phyloP scores from a whole-genome alignment of 1,284 basidiomycete species.

The Heliocybe sulcata region DNA sequence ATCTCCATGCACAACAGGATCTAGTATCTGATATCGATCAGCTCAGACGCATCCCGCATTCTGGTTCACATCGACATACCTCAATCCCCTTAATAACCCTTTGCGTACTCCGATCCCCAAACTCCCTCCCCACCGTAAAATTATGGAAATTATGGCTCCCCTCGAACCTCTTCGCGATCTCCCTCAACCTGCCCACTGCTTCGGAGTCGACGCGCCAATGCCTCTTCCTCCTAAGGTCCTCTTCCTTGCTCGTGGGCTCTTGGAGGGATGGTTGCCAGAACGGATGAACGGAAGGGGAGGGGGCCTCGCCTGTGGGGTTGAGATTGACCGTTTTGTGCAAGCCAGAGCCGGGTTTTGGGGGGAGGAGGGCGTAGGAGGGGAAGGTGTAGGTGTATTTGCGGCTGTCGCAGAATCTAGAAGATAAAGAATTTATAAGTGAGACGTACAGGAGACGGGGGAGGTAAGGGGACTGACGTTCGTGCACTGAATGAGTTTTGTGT shows the following conservation, averaged over 20 bases:
- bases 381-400: constrained; percentile 97
- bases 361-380: constrained; percentile 90
- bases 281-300: constrained; percentile 17
- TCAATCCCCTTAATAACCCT: constrained; percentile 84
- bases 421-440: constrained; percentile 8
- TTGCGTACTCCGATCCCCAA: constrained; percentile 74
- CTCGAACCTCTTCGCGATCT: constrained; percentile 57
- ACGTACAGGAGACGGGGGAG: constrained; percentile 1
- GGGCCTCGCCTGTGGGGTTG: constrained; percentile 12
- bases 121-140: constrained; percentile 88
- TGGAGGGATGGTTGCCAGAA: constrained; percentile 39
- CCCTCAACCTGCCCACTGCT: constrained; percentile 51
- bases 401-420: constrained; percentile 81
- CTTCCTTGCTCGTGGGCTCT: constrained; percentile 32
- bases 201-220: constrained; percentile 56
- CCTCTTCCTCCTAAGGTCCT: constrained; percentile 57
- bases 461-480: constrained; percentile 36
- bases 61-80: constrained; percentile 32
- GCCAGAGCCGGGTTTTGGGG: constrained; percentile 75
- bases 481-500: neutral
- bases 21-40: constrained; percentile 47
- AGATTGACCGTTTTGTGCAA: constrained; percentile 42
- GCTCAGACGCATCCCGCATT: neutral
- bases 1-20: constrained; percentile 80
- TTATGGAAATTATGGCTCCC: constrained; percentile 97